Evolutionary conservation across 2,329 filamentous ascomycete genomes (phyloP).

Genomic region (Cadophora malorum): DNA sequence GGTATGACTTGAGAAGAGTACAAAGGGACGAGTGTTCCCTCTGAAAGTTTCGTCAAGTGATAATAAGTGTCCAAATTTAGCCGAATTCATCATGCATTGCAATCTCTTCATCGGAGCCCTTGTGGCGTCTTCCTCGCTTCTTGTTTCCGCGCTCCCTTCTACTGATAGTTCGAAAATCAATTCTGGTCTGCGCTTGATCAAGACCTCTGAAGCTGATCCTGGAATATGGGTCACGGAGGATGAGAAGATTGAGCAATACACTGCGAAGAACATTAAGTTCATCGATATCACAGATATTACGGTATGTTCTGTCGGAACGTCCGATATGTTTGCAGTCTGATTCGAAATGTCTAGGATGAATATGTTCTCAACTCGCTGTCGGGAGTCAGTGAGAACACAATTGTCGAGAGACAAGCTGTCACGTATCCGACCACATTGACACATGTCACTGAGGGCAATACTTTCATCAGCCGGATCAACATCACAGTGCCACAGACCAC

Average conservation of each 20-base stretch:
- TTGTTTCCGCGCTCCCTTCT: conserved; percentile 15
- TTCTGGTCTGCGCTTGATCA: conserved; percentile 26
- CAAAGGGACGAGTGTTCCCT: not conserved
- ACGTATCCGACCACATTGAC: conserved; percentile 26
- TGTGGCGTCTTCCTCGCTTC: conserved; percentile 15
- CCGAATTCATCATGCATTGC: conserved; percentile 9
- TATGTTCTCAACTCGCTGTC: conserved; percentile 16
- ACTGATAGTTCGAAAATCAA: conserved; percentile 14
- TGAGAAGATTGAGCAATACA: conserved; percentile 30
- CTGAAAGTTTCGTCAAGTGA: not conserved
- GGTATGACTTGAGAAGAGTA: not conserved
- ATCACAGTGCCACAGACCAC: conserved; percentile 15
- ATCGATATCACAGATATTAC: conserved; percentile 34
- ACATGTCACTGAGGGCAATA: conserved; percentile 20
- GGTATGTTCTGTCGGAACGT: conserved; percentile 1
- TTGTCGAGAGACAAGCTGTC: conserved; percentile 18
- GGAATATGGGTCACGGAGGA: conserved; percentile 31
- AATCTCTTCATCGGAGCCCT: conserved; percentile 11
- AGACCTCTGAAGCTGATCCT: conserved; percentile 29
- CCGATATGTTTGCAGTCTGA: not conserved
- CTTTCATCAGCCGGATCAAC: conserved; percentile 21
- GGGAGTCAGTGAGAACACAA: not conserved
- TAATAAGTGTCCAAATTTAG: not conserved
- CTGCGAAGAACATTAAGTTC: conserved; percentile 30
- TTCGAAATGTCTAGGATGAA: not conserved